Conservation (phyloP, 306 rosid genomes). For the Coriaria nepalensis region DNA sequence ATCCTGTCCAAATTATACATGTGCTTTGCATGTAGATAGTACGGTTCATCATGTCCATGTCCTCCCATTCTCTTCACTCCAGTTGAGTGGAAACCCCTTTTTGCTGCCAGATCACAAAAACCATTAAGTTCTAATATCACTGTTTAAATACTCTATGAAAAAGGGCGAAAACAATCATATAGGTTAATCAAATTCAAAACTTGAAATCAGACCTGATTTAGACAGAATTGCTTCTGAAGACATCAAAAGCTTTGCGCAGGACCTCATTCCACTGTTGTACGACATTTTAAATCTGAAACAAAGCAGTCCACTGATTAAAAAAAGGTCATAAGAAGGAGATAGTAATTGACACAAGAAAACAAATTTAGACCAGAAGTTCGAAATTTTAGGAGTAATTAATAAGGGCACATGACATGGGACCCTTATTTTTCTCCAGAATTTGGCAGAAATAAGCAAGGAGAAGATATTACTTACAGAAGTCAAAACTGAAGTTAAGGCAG, state of each 20-base stretch:
- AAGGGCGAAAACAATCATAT: not conserved
- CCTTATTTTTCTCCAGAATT: too few relatives aligned
- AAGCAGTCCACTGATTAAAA: too few relatives aligned
- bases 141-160: not conserved
- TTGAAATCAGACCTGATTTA: conserved; percentile 15
- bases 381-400: too few relatives aligned
- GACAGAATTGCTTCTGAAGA: conserved; percentile 8
- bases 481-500: too few relatives aligned
- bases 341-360: too few relatives aligned
- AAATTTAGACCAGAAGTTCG: too few relatives aligned
- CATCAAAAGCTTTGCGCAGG: conserved; percentile 19
- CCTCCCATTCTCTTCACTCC: conserved; percentile 28
- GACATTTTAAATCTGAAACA: not conserved
- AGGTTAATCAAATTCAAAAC: not conserved
- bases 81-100: conserved; percentile 23
- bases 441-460: too few relatives aligned
- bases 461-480: too few relatives aligned
- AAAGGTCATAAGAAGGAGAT: too few relatives aligned
- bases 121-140: not conserved
- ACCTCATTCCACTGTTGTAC: conserved; percentile 12
- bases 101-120: conserved; percentile 10
- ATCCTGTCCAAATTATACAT: conserved; percentile 30
- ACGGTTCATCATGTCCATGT: conserved; percentile 29
- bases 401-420: too few relatives aligned
- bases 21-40: conserved; percentile 26